phyloP scores from a whole-genome alignment of 345 rosid genomes.

The Hirschfeldia incana region DNA sequence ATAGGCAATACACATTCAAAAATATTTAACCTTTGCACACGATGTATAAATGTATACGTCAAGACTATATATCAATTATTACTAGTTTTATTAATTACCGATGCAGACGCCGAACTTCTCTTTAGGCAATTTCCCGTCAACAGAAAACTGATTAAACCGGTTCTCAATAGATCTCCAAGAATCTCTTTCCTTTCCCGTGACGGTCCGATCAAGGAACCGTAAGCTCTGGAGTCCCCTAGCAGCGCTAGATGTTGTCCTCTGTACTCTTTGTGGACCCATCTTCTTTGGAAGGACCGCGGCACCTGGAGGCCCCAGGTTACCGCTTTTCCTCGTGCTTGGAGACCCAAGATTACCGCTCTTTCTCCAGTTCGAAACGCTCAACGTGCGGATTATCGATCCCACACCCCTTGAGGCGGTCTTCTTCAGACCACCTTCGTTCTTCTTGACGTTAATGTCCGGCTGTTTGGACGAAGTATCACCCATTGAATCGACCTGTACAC shows the following conservation, averaged over 20 bases:
- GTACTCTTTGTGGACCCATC: slow-evolving; percentile 36
- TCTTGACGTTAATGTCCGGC: slow-evolving; percentile 8
- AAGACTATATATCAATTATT: neutral
- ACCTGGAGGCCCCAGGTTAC: slow-evolving; percentile 30
- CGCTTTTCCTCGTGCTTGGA: slow-evolving; percentile 37
- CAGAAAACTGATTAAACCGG: slow-evolving; percentile 66
- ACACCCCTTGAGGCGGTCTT: slow-evolving; percentile 32
- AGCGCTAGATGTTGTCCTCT: slow-evolving; percentile 62
- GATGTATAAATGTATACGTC: neutral
- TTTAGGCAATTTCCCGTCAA: slow-evolving; percentile 51
- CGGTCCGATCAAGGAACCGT: slow-evolving; percentile 75
- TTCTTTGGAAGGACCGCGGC: slow-evolving; percentile 12
- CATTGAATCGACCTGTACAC: slow-evolving; percentile 56
- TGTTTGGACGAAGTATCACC: slow-evolving; percentile 41
- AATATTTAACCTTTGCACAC: neutral
- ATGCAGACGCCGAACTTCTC: slow-evolving; percentile 82
- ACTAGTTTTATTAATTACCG: slow-evolving; percentile 43
- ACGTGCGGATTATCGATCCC: slow-evolving; percentile 41
- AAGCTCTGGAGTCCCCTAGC: slow-evolving; percentile 78
- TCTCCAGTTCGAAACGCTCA: slow-evolving; percentile 51
- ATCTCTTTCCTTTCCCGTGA: slow-evolving; percentile 73
- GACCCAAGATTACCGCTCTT: slow-evolving; percentile 41
- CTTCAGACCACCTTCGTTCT: slow-evolving; percentile 31
- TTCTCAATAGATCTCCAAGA: slow-evolving; percentile 83
- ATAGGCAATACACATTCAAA: neutral